Base-by-base conservation (phyloP, 805 yeast species). In the Saccharomyces jurei region DNA sequence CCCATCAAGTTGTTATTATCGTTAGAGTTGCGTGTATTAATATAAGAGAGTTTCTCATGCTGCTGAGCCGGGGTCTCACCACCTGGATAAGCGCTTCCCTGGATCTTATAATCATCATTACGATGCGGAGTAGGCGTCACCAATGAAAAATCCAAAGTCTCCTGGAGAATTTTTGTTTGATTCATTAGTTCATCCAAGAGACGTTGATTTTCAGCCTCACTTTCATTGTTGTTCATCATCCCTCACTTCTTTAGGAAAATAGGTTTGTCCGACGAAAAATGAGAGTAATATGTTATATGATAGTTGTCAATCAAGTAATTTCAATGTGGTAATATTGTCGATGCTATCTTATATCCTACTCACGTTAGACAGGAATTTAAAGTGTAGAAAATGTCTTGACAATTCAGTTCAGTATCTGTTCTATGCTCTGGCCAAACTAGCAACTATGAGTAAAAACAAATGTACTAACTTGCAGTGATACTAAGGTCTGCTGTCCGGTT, bases 11-110 rank as follows among this genome's bases (percentile, higher is more conserved):
- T 31, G 21, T 29, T 47, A 22, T 21, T 32, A 48, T 32, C 49
- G 21, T 31, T 30, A 22, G 26, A 32, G 44, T 48, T 47, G 5
- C 31, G 26, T n/a, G 32, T 36, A 25, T 48, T 56, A 55, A 57
- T 53, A 41, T 59, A 59, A 6, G 56, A 50, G 8, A 64, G 41
- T 48, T 55, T 59, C 51, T 64, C 67, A 28, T 64, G 67, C 49
- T 63, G 65, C 46, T 57, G 57, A 6, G 67, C 66, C 2, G 67
- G 67, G 2, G 60, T 59, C 51, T 50, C 51, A 8, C 53, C 54
- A 11, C 52, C 44, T 36, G 44, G 44, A 13, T 36, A 36, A 17
- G 44, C 44, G 17, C 44, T 36, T 17, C 44, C 44, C 13, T 36
- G 44, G 3, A 36, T 36, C 10, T 17, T 21, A 17, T 36, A 36